Base-by-base conservation (phyloP, 768 basidiomycete genomes). In the Auriscalpium orientale region DNA sequence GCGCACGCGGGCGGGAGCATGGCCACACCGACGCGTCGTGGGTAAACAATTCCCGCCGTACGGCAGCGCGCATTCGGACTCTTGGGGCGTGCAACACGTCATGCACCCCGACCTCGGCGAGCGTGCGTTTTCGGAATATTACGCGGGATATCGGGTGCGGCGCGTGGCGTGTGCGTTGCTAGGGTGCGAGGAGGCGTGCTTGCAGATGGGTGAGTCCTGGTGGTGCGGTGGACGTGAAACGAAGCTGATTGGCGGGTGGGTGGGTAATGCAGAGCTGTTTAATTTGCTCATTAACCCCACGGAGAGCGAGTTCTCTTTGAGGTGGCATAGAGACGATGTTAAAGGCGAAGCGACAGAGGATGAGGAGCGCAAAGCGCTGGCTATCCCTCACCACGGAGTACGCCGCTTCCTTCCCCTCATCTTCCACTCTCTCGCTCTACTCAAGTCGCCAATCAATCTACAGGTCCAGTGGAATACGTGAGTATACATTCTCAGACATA, bases 401-500 rank as follows among this genome's bases (percentile, higher is more conserved):
- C 18, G 78, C 70, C n/a, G 16, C 16, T 48, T 50, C 16, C 28
- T 54, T 35, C 50, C 37, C 13, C 46, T 45, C 34, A 36, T 10
- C 21, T 38, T 10, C 33, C 51, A 22, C 51, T 12, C 33, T 7
- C 8, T 20, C 36, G 16, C 11, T 13, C 22, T 20, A 40, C 40
- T 38, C 36, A 34, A 46, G 12, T 12, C 8, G 4, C 51, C 5
- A 28, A 28, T 7, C 28, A 28, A 2, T 18, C 6, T 38, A 9
- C 51, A 89, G 85, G 76, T 89, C 0, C 87, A 91, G 70, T 91
- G 87, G 87, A 91, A 90, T 63, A 83, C 86, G 87, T 87, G 72
- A 53, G 82, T 71, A 8, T 28, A 11, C 28, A n/a, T n/a, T 9
- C 34, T 28, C 20, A 44, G 38, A 10, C 22, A 38, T 46, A 18